These are phyloP conservation scores for Trichophyton mentagrophytes DNA, from an alignment of 2,329 filamentous ascomycete species.

Conservation along the genomic window DNA sequence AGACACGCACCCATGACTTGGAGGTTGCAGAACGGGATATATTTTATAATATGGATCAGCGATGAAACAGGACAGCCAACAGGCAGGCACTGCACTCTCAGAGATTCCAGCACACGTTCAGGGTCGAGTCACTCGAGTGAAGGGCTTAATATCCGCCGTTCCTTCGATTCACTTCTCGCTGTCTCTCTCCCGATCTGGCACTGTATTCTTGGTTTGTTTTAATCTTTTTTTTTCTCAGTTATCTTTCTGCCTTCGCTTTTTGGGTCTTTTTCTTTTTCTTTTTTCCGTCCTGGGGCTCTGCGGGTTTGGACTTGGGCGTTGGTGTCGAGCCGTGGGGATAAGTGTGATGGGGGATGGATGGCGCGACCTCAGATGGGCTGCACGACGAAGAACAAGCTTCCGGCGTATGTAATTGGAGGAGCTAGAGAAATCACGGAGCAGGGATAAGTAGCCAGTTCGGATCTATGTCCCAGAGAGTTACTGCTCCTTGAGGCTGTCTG, in stretches of 20 bases:
- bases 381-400: constrained; percentile 5
- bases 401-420: constrained; percentile 3
- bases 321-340: constrained; percentile 2
- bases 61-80: constrained; percentile 10
- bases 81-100: constrained; percentile 5
- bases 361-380: constrained; percentile 5
- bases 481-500: not conserved
- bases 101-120: constrained; percentile 1
- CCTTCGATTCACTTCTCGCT: not conserved
- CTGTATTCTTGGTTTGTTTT: not conserved
- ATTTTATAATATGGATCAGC: constrained; percentile 8
- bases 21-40: constrained; percentile 8
- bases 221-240: not conserved
- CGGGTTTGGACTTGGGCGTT: constrained; percentile 11
- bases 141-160: not conserved
- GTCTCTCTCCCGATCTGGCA: not conserved
- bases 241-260: not conserved
- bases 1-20: constrained; percentile 15
- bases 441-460: constrained; percentile 3
- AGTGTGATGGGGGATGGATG: constrained; percentile 4
- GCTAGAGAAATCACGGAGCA: constrained; percentile 5
- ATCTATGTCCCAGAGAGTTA: constrained; percentile 1
- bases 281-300: constrained; percentile 4
- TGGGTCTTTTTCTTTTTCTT: not conserved
- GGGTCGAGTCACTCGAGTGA: constrained; percentile 2